Base-by-base conservation (phyloP, 176 grass and related monocot genomes). In the Oryza rufipogon region DNA sequence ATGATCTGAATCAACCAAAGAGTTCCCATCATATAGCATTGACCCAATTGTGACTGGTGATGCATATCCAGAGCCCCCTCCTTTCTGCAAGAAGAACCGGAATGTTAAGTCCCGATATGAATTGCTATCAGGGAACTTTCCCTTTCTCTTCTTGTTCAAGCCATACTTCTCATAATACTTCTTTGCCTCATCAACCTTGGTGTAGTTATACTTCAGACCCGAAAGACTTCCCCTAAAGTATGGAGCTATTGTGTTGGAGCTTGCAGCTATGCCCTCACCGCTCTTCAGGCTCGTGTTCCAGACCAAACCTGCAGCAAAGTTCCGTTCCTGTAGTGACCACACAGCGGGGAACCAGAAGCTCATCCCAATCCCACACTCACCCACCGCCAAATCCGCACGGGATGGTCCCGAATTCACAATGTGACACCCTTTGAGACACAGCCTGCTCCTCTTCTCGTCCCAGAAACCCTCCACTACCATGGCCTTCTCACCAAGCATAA, bases 391-490 rank as follows among this genome's bases (percentile, higher is more conserved):
- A 47, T 76, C 73, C 0, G 51, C 74, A 36, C 48, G 52, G 14
- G 80, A 86, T 20, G 79, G 49, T 16, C 70, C 83, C 10, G 67
- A 78, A 9, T 75, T 90, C 48, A 84, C 39, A 11, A 97, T 46
- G 4, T 70, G 73, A 52, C 95, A 98, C 26, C 91, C 95, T 86
- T 88, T 74, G 38, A 95, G 79, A 22, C 95, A 95, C 30, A 98
- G 80, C 47, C 71, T 83, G 69, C 65, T 89, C 0, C 69, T 79
- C 67, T 83, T 38, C 20, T 6, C 14, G 32, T 98, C 87, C 95
- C 95, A 98, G 80, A 88, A 82, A 47, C 95, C 95, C 78, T 98
- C 95, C 6, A 68, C 76, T 47, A 98, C 95, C 15, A 90, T 63
- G 0, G 87, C 87, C 76, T 91, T 90, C 75, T 87, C 77, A 0